Conservation (phyloP, 768 basidiomycete genomes). For the Sarcomyxa edulis region DNA sequence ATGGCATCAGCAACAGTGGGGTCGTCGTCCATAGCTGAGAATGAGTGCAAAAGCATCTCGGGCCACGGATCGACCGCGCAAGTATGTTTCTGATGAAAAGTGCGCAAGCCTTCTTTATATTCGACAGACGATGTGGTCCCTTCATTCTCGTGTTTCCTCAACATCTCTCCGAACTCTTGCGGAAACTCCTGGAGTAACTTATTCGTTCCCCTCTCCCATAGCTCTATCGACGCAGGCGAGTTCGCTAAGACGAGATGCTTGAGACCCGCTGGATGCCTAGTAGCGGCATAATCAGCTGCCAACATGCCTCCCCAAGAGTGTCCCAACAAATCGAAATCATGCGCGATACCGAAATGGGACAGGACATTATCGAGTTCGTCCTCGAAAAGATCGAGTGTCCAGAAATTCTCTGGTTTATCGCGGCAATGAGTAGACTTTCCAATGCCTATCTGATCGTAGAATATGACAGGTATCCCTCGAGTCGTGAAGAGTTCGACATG, state of each 20-base stretch:
- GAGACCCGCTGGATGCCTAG: slow-evolving; percentile 37
- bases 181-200: slow-evolving; percentile 32
- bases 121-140: slow-evolving; percentile 37
- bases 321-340: slow-evolving; percentile 42
- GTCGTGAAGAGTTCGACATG: slow-evolving; percentile 31
- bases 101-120: slow-evolving; percentile 35
- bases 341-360: slow-evolving; percentile 34
- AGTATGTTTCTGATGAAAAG: slow-evolving; percentile 36
- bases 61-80: slow-evolving; percentile 45
- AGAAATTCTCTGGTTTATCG: slow-evolving; percentile 46
- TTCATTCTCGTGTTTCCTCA: slow-evolving; percentile 41
- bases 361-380: slow-evolving; percentile 46
- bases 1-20: slow-evolving; percentile 44
- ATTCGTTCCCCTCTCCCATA: slow-evolving; percentile 30
- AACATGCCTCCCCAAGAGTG: slow-evolving; percentile 55
- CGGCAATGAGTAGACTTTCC: slow-evolving; percentile 50
- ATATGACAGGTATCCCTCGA: slow-evolving; percentile 38
- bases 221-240: slow-evolving; percentile 36
- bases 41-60: slow-evolving; percentile 22
- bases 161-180: slow-evolving; percentile 27
- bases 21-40: slow-evolving; percentile 33
- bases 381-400: slow-evolving; percentile 45
- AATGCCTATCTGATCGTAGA: slow-evolving; percentile 54
- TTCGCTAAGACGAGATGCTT: slow-evolving; percentile 39
- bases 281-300: slow-evolving; percentile 27